Base-by-base conservation (phyloP, 2,329 filamentous ascomycete species). In the Ascochyta viciae-villosae region DNA sequence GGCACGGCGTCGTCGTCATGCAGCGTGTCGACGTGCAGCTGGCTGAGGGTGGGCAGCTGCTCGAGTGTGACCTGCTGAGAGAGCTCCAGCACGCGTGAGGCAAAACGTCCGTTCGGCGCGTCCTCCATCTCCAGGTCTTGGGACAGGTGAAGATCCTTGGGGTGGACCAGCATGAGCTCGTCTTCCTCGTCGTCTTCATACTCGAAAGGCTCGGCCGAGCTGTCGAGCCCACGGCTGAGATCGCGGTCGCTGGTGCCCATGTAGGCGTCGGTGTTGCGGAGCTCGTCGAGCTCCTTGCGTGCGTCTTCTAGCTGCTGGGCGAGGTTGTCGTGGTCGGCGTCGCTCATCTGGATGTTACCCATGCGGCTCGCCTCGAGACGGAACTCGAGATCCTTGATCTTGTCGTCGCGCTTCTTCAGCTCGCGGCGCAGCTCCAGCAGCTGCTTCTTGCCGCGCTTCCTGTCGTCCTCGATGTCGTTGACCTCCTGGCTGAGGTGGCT, bases 401-500 rank as follows among this genome's bases (percentile, higher is more conserved):
- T 66, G 13, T 74, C 62, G 37, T 80, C 73, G 50, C 72, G 75
- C 34, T 72, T 69, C 6, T 61, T 57, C 33, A 79, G 70, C 63
- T 78, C 72, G 27, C 67, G 61, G 39, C 68, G 72, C 3, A 79
- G 66, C 39, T 74, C 67, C 13, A 73, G 51, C n/a, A 77, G 62
- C 57, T 73, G 71, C 67, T 72, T 75, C 57, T 65, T 69, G 53
- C 76, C 72, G 45, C 74, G 64, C 63, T 71, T 73, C 59, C 72
- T 66, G 57, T 76, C 69, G 43, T 74, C 68, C 23, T 77, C 73
- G 45, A 76, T 71, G 27, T 66, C 64, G 51, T 74, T 77, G 44
- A 78, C 71, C 62, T 77, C 74, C 54, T 79, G 75, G 62, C 75
- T 76, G 6, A 76, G 68, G 46, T 76, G 75, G 64, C 66, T 77